Evolutionary conservation across 225 moss, liverwort and hornwort genomes (phyloP), one percentile per base, ranked within the genome.

Genomic region (Straminergon stramineum): DNA sequence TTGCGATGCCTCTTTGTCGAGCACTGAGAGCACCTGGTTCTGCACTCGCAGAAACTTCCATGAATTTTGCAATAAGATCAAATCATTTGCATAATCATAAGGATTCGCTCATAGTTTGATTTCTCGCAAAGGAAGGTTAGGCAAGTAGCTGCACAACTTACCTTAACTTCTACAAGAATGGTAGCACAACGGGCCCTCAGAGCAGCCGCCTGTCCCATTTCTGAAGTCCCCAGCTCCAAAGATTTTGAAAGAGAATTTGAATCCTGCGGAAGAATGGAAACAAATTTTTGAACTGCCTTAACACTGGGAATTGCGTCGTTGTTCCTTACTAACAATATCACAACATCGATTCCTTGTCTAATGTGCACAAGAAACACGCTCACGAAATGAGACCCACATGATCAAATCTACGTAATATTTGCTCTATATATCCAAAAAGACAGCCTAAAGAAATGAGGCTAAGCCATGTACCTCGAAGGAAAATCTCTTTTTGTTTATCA

Each of bases 21-120:
- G 94, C 52, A 98, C 91, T 35, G 95, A 91, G 68, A 97, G 94
- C 68, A 98, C 97, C 93, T 96, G 98, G 82, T 95, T 95, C 98
- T 98, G 98, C 92, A 92, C 53, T 68, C 79, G 75, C 56, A 86
- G 63, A 87, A 82, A 83, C 39, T 57, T 83, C 17, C 77, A 37
- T 84, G 75, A 87, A 55, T 57, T 60, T 81, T 13, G 57, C 35
- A 75, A 65, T 26, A 67, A 71, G 21, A 79, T 35, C 57, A 66
- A 57, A 57, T 30, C 23, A 63, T 34, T 74, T 30, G 48, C 57
- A 52, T 52, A 39, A n/a, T 81, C 67, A 61, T 48, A 35, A 37
- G 48, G 56, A 34, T 39, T 52, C 57, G 43, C 8, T 61, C 69
- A 24, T 57, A 55, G 34, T 22, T 53, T n/a, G 27, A 74, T 75